Base-by-base conservation (phyloP, 805 yeast genomes). In the Ogataea trehaloabstinens region DNA sequence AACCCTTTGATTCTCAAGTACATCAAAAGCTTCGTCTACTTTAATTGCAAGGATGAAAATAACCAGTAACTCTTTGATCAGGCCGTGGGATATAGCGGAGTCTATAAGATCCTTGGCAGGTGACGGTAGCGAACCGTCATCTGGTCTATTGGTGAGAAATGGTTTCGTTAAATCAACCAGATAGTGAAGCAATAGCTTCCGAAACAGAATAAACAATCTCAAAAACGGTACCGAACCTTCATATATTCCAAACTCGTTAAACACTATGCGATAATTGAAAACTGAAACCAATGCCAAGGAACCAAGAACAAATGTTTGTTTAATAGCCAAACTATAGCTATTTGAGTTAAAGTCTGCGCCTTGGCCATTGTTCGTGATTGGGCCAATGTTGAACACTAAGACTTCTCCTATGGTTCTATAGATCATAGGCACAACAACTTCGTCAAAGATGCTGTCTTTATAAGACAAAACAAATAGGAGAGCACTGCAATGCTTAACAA, bases 11-110 rank as follows among this genome's bases (percentile, higher is more conserved):
- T 53, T 53, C 34, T 53, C 52, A 11, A 60, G 36, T 19, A 61
- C 48, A 33, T 55, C 54, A 20, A 60, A 40, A 39, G 47, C 35
- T 34, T 61, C 58, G 42, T 63, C 67, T 24, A 51, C 58, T 21
- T 53, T 52, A 24, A 60, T 46, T 8, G 59, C 58, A 38, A 61
- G 21, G 8, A 60, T 48, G 6, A 60, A 38, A 6, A 53, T 48
- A 17, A 56, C 21, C 19, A 56, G n/a, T 2, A 58, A 36, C 33
- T 55, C 61, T 27, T 58, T 53, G 8, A 58, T 40, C 8, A 54
- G 22, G 0, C 57, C 60, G 8, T 40, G 42, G 8, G 53, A 38
- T 3, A 51, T 31, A n/a, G 60, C 31, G 22, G 44, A 29, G 25
- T 50, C 38, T n/a, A 61, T 11, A 12, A 55, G 33, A 5, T 31